Conservation (phyloP, 164 flowering plant genomes). For the Aristolochia californica region DNA sequence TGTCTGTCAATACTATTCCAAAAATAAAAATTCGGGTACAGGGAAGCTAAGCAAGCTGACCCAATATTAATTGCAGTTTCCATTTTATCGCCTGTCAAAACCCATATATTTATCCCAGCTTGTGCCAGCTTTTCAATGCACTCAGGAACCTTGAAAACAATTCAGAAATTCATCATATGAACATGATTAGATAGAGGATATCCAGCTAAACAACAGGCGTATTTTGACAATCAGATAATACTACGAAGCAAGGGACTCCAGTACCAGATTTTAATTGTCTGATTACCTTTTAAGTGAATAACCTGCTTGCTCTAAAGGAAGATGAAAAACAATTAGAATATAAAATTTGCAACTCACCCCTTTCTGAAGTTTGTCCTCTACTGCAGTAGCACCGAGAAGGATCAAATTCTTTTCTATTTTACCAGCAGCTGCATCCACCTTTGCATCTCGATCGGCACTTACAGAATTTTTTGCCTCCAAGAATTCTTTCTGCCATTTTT, state of each 20-base stretch:
- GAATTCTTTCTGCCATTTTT: conserved; percentile 52
- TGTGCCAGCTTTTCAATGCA: conserved; percentile 73
- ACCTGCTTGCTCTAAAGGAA: background rate
- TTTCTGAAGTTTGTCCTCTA: conserved; percentile 83
- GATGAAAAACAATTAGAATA: background rate
- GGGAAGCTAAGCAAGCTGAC: conserved; percentile 19
- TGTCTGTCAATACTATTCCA: no score
- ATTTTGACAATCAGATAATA: background rate
- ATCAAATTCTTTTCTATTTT: conserved; percentile 59
- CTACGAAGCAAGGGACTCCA: background rate
- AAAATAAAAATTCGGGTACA: background rate
- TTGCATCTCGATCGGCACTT: conserved; percentile 46
- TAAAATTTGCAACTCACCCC: conserved; percentile 36
- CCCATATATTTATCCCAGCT: conserved; percentile 83
- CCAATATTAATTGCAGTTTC: conserved; percentile 94
- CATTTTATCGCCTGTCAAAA: conserved; percentile 85
- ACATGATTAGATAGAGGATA: background rate
- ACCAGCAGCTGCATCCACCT: conserved; percentile 53
- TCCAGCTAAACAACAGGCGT: background rate
- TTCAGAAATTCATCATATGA: background rate
- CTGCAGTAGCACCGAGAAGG: conserved; percentile 91
- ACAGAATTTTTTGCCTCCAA: conserved; percentile 51
- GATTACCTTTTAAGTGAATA: background rate
- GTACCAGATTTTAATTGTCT: background rate
- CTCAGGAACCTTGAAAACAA: conserved; percentile 57